phyloP scores from a whole-genome alignment of 78 protist genomes.

The Mantamonas sphyraenae region DNA sequence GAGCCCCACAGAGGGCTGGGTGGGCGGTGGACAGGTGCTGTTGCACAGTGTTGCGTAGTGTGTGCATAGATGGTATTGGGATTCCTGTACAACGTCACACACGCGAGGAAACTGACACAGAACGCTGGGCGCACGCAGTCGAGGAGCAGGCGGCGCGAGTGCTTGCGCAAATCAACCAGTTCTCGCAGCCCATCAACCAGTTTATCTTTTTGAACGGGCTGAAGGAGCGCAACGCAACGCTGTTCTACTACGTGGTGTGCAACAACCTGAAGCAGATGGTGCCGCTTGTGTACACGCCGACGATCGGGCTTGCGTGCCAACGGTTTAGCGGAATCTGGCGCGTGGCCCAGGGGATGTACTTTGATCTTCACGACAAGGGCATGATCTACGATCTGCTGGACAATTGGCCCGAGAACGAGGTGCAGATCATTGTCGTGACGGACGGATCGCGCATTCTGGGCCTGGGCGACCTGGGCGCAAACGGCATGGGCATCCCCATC shows the following conservation, averaged over 20 bases:
- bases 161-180: constrained; percentile 29
- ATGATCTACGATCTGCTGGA: constrained; percentile 42
- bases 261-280: constrained; percentile 57
- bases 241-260: constrained; percentile 58
- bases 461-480: constrained; percentile 93
- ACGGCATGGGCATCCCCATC: constrained; percentile 93
- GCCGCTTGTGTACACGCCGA: constrained; percentile 91
- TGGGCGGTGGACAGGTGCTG: no score
- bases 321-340: no score
- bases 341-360: constrained; percentile 89
- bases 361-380: constrained; percentile 64
- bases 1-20: no score
- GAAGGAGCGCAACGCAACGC: constrained; percentile 64
- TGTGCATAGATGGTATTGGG: no score
- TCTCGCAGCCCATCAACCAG: constrained; percentile 41
- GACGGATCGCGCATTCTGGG: constrained; percentile 98
- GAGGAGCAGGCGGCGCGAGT: constrained; percentile 33
- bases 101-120: no score
- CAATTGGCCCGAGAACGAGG: constrained; percentile 64
- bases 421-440: constrained; percentile 83
- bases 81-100: no score
- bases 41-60: no score
- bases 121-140: no score
- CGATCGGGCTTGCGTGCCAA: constrained; percentile 46
- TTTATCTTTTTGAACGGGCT: constrained; percentile 55